Evolutionary conservation across 441 rosid species (phyloP), one percentile per base, ranked within the genome.

Genomic region (Mallotus japonicus): DNA sequence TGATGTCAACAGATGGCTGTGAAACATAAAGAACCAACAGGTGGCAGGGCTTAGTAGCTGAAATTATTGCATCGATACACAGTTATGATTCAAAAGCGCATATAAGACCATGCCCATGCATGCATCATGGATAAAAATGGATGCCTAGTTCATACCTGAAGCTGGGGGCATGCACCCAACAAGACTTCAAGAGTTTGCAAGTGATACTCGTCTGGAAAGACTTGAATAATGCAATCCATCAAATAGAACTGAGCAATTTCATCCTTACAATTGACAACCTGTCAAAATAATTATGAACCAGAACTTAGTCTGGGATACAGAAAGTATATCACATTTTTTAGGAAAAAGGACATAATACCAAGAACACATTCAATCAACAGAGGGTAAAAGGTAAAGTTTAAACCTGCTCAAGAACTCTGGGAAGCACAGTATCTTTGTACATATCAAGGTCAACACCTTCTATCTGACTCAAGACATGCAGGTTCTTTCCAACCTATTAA

Each of bases 191-290:
- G 96, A 68, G 99, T 95, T 79, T 93, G 99, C 86, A 95, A 87
- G 81, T 95, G 99, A 87, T 95, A 90, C 81, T 95, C 99, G 74
- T 95, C 98, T n/a, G 99, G 97, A 77, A 95, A 95, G 55, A 95
- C 99, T 87, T 95, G 99, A 82, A 95, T 95, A 69, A 95, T 84
- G 86, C 99, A 95, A 85, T 95, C 97, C 97, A 93, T 89, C 76
- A 95, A 84, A 81, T 95, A 93, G 78, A 82, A 90, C 62, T 95
- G 98, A 32, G 98, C 98, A 80, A 93, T 77, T 73, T 91, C 98
- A 82, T 93, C 99, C 86, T 89, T 93, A 83, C 99, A 93, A 83
- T 95, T 95, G 72, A 95, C 99, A 74, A 91, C 89, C 98, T 95
- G 85, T 65, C 65, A 85, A 75, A 81, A 77, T 71, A 65, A 24